phyloP scores from a whole-genome alignment of 2,329 filamentous ascomycete species.

The Biscogniauxia mediterranea region DNA sequence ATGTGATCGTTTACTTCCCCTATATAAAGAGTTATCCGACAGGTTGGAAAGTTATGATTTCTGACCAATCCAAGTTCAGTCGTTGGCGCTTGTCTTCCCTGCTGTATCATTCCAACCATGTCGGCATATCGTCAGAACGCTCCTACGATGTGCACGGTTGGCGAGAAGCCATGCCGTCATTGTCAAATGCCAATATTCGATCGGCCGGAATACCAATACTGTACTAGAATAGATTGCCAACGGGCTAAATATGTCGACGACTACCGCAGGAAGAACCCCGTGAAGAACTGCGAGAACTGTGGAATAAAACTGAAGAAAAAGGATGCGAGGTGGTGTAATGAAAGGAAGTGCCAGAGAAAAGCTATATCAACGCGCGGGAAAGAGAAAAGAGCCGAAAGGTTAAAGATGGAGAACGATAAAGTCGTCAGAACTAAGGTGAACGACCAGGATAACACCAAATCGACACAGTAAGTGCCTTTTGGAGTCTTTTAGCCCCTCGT shows the following conservation, averaged over 20 bases:
- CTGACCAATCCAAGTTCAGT: neutral
- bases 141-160: neutral
- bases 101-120: neutral
- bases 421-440: neutral
- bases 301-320: neutral
- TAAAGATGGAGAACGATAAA: neutral
- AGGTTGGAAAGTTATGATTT: neutral
- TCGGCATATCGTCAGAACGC: neutral
- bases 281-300: neutral
- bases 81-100: neutral
- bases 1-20: neutral
- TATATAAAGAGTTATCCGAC: too few relatives aligned
- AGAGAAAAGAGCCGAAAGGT: neutral
- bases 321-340: neutral
- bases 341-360: neutral
- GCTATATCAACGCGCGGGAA: neutral
- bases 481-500: too few relatives aligned
- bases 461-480: neutral
- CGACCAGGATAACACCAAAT: neutral
- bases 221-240: neutral
- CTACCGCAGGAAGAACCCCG: neutral
- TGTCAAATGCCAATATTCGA: neutral
- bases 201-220: neutral
- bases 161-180: neutral
- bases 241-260: neutral